Conservation (phyloP, 1,284 basidiomycete species). For the Trametes versicolor region DNA sequence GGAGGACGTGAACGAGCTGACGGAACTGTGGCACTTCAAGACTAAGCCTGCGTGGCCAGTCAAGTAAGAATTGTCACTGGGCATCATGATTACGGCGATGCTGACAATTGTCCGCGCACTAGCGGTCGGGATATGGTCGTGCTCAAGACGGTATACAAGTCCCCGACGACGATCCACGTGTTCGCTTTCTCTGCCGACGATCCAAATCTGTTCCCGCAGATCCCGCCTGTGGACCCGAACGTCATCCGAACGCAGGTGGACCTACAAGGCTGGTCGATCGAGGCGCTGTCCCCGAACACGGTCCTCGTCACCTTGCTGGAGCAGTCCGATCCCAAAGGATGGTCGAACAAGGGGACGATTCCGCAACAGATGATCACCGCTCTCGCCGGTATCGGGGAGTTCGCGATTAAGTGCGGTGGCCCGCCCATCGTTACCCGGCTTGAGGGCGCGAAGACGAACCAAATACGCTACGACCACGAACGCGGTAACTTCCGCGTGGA, state of each 20-base stretch:
- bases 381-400: slow-evolving; percentile 92
- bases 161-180: slow-evolving; percentile 93
- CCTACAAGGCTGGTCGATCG: slow-evolving; percentile 97
- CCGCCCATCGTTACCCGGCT: slow-evolving; percentile 91
- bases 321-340: slow-evolving; percentile 97
- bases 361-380: slow-evolving; percentile 91
- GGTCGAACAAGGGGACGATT: slow-evolving; percentile 95
- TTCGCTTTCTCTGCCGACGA: slow-evolving; percentile 97
- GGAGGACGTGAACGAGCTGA: slow-evolving; percentile 93
- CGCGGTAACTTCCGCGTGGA: slow-evolving; percentile 85
- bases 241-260: slow-evolving; percentile 95
- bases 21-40: slow-evolving; percentile 92
- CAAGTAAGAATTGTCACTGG: slow-evolving; percentile 65
- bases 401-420: slow-evolving; percentile 94
- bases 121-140: slow-evolving; percentile 92
- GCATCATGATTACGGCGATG: not conserved
- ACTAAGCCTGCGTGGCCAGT: slow-evolving; percentile 92
- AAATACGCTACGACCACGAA: slow-evolving; percentile 89
- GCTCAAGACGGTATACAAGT: slow-evolving; percentile 97
- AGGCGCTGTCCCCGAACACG: slow-evolving; percentile 94
- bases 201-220: slow-evolving; percentile 83
- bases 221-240: slow-evolving; percentile 77
- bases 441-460: slow-evolving; percentile 79
- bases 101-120: slow-evolving; percentile 14
- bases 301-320: slow-evolving; percentile 95